phyloP scores from a whole-genome alignment of 768 basidiomycete species.

The Tubosaeta sp. region DNA sequence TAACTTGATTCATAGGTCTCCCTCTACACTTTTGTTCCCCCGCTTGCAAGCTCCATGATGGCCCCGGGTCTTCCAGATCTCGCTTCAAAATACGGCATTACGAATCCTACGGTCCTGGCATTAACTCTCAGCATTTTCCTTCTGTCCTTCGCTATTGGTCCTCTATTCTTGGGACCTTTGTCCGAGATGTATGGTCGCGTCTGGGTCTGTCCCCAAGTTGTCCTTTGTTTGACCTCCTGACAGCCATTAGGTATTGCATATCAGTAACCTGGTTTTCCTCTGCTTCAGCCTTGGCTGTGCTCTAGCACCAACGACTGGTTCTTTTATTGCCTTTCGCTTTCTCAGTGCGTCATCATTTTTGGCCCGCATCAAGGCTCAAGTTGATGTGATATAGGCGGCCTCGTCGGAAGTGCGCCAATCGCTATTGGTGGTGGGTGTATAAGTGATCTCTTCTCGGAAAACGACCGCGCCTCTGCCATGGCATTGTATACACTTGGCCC shows the following conservation, averaged over 20 bases:
- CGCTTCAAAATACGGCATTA: conserved; percentile 49
- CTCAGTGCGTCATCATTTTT: conserved; percentile 43
- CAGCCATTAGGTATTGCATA: conserved; percentile 52
- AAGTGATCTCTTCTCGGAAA: conserved; percentile 61
- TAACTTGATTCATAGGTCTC: conserved; percentile 43
- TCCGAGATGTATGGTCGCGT: conserved; percentile 73
- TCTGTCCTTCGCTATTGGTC: conserved; percentile 61
- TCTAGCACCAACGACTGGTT: conserved; percentile 50
- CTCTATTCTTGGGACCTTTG: conserved; percentile 60
- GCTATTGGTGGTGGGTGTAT: conserved; percentile 61
- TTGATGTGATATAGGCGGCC: conserved; percentile 43
- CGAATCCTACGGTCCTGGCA: conserved; percentile 46
- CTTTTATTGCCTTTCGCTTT: conserved; percentile 64
- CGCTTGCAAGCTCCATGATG: conserved; percentile 62
- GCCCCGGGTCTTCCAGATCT: conserved; percentile 61
- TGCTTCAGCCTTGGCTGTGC: conserved; percentile 68
- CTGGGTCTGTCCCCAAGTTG: conserved; percentile 43
- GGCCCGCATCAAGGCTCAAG: not conserved
- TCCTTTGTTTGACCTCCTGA: not conserved
- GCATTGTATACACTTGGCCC: conserved; percentile 63
- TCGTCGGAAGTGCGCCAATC: conserved; percentile 60
- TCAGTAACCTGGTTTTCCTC: conserved; percentile 57
- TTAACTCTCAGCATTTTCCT: conserved; percentile 63
- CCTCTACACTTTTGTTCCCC: conserved; percentile 52
- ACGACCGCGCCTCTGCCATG: conserved; percentile 65